A percentile compares a stretch with the other conserved stretches of the same genome.
Evolutionary conservation across 208 protist genomes (phyloP).

Genomic region (Borovskyia barvae): DNA sequence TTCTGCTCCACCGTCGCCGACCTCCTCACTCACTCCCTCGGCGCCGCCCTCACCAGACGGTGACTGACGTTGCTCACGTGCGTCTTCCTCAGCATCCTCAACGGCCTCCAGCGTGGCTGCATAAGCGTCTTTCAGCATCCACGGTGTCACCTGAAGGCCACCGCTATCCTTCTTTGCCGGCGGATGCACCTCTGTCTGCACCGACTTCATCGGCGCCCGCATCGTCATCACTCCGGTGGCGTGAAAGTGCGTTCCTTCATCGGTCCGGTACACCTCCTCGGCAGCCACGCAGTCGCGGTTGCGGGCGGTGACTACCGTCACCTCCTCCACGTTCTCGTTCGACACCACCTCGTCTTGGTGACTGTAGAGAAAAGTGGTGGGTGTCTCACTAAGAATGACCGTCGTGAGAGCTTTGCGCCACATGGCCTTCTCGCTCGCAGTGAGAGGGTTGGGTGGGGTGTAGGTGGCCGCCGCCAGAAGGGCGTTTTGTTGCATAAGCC

Average conservation of each 20-base stretch:
- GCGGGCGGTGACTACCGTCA: conserved; percentile 35
- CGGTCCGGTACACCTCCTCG: conserved; percentile 53
- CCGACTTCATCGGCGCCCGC: conserved; percentile 68
- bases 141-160: conserved; percentile 76
- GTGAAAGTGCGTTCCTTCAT: conserved; percentile 81
- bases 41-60: not conserved
- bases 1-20: conserved; percentile 12
- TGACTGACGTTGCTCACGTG: conserved; percentile 8
- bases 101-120: conserved; percentile 36
- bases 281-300: conserved; percentile 51
- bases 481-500: conserved; percentile 24
- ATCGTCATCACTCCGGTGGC: conserved; percentile 84
- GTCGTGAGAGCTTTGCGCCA: conserved; percentile 65
- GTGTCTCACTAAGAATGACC: conserved; percentile 78
- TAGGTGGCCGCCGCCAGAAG: conserved; percentile 32
- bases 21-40: conserved; percentile 9
- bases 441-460: conserved; percentile 13
- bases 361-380: conserved; percentile 82
- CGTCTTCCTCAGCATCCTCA: conserved; percentile 48
- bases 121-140: conserved; percentile 90
- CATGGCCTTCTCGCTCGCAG: conserved; percentile 43
- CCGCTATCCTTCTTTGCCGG: conserved; percentile 48
- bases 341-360: conserved; percentile 87
- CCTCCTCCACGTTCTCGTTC: conserved; percentile 49
- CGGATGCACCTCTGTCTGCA: conserved; percentile 85